A percentile compares a stretch with the other conserved stretches of the same genome.
These are phyloP conservation scores for Zalerion maritima DNA, from an alignment of 495 filamentous ascomycete genomes.

Conservation along the genomic window DNA sequence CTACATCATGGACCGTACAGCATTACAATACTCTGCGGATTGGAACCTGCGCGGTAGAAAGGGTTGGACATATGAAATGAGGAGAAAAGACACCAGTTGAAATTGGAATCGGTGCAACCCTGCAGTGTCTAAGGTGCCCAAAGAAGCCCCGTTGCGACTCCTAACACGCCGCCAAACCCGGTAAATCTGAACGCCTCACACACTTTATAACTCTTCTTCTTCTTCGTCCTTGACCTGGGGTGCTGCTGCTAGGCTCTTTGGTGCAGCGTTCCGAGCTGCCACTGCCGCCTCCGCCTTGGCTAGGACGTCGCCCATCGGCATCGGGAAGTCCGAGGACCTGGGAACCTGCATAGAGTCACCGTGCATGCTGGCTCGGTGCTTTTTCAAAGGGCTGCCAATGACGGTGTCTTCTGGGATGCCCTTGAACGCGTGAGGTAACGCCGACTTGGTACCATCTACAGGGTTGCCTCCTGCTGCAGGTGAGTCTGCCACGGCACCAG, in stretches of 20 bases:
- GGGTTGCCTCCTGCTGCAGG: conserved; percentile 33
- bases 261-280: conserved; percentile 19
- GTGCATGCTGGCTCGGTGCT: conserved; percentile 58
- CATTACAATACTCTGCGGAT: too few species aligned
- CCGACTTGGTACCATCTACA: conserved; percentile 14
- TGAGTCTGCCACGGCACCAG: too few species aligned
- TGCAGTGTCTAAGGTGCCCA: too few species aligned
- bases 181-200: too few species aligned
- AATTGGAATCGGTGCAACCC: too few species aligned
- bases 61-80: too few species aligned
- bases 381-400: conserved; percentile 72
- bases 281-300: conserved; percentile 27
- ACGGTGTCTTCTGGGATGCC: conserved; percentile 33
- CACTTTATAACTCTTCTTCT: conserved; percentile 34
- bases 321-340: conserved; percentile 29
- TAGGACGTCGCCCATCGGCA: conserved; percentile 29
- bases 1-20: too few species aligned
- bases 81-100: too few species aligned
- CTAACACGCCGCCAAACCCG: too few species aligned
- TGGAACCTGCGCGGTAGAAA: too few species aligned
- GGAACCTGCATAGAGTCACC: conserved; percentile 37
- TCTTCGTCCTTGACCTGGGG: conserved; percentile 15
- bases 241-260: conserved; percentile 16
- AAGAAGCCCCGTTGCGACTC: too few species aligned
- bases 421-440: conserved; percentile 22